Percentiles rank a stretch among this genome's conserved stretches.
phyloP scores from a whole-genome alignment of 441 rosid genomes.

The Gossypium gossypioides region DNA sequence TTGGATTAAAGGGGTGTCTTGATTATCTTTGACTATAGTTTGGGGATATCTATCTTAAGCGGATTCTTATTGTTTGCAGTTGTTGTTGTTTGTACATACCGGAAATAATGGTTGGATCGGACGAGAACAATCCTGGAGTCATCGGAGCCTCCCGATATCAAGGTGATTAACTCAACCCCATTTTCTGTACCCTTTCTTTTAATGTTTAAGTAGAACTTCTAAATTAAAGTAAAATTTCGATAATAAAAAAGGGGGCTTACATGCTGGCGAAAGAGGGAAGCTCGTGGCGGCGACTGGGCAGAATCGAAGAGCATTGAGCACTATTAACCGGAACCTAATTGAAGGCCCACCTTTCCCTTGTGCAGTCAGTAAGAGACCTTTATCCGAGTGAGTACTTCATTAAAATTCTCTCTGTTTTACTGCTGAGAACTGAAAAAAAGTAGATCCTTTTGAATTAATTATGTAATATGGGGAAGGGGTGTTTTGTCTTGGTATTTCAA shows the following conservation, averaged over 20 bases:
- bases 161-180: conserved; percentile 25
- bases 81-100: conserved; percentile 21
- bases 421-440: neutral
- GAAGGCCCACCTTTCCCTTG: conserved; percentile 49
- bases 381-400: conserved; percentile 62
- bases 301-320: conserved; percentile 55
- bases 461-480: neutral
- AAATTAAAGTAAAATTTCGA: neutral
- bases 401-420: conserved; percentile 6
- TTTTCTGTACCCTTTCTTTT: neutral
- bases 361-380: conserved; percentile 55
- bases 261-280: conserved; percentile 50
- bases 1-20: conserved; percentile 17
- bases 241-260: conserved; percentile 31
- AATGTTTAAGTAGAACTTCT: neutral
- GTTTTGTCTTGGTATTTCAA: neutral
- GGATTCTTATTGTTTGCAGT: conserved; percentile 11
- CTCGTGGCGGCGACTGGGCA: conserved; percentile 37
- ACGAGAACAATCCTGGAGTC: conserved; percentile 62
- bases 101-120: conserved; percentile 43
- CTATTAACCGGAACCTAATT: conserved; percentile 51
- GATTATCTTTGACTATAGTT: neutral
- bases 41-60: neutral
- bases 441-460: neutral
- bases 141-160: conserved; percentile 40